Conservation (phyloP, 495 filamentous ascomycete genomes). For the Talaromyces trachyspermus region DNA sequence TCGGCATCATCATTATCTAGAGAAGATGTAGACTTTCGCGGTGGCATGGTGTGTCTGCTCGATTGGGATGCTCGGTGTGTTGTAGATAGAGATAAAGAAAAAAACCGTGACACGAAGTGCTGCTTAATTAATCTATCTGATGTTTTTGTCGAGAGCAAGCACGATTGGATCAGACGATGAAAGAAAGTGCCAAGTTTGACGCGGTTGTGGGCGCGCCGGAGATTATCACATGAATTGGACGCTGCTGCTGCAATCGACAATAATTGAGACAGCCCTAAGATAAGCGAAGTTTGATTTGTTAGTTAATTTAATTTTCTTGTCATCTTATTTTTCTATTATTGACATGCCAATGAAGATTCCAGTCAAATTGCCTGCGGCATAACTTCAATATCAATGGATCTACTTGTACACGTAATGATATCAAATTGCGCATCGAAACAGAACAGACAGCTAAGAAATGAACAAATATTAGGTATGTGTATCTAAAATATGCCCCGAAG, state of each 20-base stretch:
- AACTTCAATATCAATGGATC: neutral
- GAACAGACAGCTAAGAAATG: neutral
- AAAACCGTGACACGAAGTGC: too few species aligned
- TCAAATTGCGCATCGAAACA: too few species aligned
- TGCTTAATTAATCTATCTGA: neutral
- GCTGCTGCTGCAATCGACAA: too few species aligned
- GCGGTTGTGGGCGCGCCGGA: slow-evolving; percentile 1
- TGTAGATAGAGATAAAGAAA: too few species aligned
- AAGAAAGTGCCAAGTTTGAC: slow-evolving; percentile 5
- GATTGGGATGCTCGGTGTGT: neutral
- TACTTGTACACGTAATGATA: neutral
- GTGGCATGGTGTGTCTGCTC: slow-evolving; percentile 30
- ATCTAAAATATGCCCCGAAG: neutral
- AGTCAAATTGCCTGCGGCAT: too few species aligned
- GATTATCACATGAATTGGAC: too few species aligned
- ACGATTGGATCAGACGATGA: neutral
- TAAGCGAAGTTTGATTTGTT: too few species aligned
- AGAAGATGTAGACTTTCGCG: slow-evolving; percentile 31
- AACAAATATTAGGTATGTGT: neutral
- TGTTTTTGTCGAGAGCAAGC: neutral
- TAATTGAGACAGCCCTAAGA: too few species aligned
- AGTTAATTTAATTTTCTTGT: too few species aligned
- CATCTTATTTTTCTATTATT: too few species aligned
- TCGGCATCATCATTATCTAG: slow-evolving; percentile 12
- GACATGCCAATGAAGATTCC: too few species aligned